phyloP scores from a whole-genome alignment of 164 flowering plant genomes.

The Santalum album region DNA sequence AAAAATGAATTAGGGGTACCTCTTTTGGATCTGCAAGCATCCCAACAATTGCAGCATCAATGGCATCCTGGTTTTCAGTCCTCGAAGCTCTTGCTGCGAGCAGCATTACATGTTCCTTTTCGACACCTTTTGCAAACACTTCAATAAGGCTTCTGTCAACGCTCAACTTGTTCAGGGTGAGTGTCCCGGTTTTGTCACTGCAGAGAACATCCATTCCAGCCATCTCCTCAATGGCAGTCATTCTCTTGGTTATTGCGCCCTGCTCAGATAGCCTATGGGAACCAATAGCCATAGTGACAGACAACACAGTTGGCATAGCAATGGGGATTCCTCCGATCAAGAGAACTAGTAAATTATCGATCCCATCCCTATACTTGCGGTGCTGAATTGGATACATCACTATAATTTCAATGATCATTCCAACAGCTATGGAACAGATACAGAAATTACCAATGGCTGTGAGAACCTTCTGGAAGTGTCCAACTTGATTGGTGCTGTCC shows the following conservation, averaged over 20 bases:
- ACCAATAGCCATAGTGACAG: conserved; percentile 5
- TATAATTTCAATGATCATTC: not conserved
- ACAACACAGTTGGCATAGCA: conserved; percentile 3
- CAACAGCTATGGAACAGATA: conserved; percentile 2
- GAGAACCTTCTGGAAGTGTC: not conserved
- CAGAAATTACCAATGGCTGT: conserved; percentile 4
- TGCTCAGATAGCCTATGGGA: conserved; percentile 4
- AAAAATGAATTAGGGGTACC: not conserved
- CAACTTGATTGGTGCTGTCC: conserved; percentile 6
- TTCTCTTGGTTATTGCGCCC: conserved; percentile 3
- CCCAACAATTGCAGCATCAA: conserved; percentile 4
- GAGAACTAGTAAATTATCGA: not conserved
- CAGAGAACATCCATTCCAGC: conserved; percentile 6
- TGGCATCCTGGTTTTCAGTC: conserved; percentile 5
- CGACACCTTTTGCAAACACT: not conserved
- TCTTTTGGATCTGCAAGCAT: conserved; percentile 6
- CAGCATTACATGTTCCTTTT: not conserved
- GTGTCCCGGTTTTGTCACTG: conserved; percentile 1
- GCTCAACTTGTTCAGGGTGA: not conserved
- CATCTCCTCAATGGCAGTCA: conserved; percentile 6
- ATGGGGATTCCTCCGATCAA: conserved; percentile 3
- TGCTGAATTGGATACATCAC: not conserved
- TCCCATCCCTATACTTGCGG: conserved; percentile 3
- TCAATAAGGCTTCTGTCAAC: conserved; percentile 1
- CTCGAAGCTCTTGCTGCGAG: conserved; percentile 2